Percentiles rank a stretch among this genome's conserved stretches.
Evolutionary conservation across 164 flowering plant genomes (phyloP).

Genomic region (Berberis thunbergii): DNA sequence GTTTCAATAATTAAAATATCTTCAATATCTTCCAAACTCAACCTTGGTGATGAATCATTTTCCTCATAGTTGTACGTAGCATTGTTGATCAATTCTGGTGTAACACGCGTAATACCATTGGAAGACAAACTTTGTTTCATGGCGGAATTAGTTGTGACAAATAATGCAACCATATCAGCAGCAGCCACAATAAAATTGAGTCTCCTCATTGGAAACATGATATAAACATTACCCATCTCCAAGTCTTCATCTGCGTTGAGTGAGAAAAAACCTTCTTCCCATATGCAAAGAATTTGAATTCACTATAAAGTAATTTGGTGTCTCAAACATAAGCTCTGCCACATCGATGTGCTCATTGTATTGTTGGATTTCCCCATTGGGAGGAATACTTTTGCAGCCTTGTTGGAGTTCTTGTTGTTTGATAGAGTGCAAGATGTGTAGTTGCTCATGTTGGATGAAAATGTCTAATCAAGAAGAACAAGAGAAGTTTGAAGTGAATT

Average conservation of each 20-base stretch:
- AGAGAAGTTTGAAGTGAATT: neutral
- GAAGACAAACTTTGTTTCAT: slow-evolving; percentile 10
- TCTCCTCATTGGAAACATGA: slow-evolving; percentile 62
- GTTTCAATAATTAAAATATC: slow-evolving; percentile 35
- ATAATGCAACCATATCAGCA: slow-evolving; percentile 42
- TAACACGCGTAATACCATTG: slow-evolving; percentile 17
- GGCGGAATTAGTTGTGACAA: slow-evolving; percentile 32
- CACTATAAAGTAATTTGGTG: slow-evolving; percentile 38
- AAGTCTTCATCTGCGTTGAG: slow-evolving; percentile 76
- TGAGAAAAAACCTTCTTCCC: slow-evolving; percentile 53
- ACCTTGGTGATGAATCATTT: slow-evolving; percentile 13
- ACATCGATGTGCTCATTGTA: slow-evolving; percentile 36
- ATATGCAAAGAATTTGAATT: slow-evolving; percentile 39
- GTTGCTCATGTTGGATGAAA: slow-evolving; percentile 2
- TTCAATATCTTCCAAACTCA: slow-evolving; percentile 33
- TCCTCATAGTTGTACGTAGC: neutral
- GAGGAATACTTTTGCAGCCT: slow-evolving; percentile 4
- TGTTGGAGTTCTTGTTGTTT: neutral
- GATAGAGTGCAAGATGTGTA: slow-evolving; percentile 6
- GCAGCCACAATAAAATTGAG: slow-evolving; percentile 45
- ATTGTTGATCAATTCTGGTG: slow-evolving; percentile 18
- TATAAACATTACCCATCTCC: slow-evolving; percentile 47
- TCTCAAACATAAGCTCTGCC: slow-evolving; percentile 44
- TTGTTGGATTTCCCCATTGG: slow-evolving; percentile 11
- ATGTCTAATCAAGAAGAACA: neutral